These are phyloP conservation scores for Didymella pomorum DNA, from an alignment of 2,329 filamentous ascomycete species.

Conservation along the genomic window DNA sequence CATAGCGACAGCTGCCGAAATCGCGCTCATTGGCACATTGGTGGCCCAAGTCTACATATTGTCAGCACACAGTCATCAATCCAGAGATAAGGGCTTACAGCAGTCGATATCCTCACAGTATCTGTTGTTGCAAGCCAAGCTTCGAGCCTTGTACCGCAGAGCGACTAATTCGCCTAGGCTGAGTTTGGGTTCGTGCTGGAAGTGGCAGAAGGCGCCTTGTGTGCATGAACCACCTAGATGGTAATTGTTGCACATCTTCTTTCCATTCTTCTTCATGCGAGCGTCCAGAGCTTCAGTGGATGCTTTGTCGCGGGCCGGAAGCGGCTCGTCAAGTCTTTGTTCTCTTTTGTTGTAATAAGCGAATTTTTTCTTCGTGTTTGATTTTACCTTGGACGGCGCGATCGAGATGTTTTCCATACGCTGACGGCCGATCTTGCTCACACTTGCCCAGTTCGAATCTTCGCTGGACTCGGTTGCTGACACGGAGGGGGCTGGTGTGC, in stretches of 20 bases:
- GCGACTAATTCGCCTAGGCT: slow-evolving; percentile 49
- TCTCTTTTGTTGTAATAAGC: slow-evolving; percentile 54
- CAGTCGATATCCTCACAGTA: slow-evolving; percentile 54
- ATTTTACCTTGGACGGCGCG: slow-evolving; percentile 35
- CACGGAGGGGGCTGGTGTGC: slow-evolving; percentile 33
- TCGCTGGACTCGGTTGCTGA: slow-evolving; percentile 25
- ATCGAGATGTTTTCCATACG: slow-evolving; percentile 51
- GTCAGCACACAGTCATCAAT: not conserved
- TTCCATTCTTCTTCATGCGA: slow-evolving; percentile 42
- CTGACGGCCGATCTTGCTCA: slow-evolving; percentile 49
- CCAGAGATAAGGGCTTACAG: slow-evolving; percentile 35
- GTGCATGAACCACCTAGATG: slow-evolving; percentile 51
- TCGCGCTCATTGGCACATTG: slow-evolving; percentile 49
- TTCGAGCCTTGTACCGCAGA: slow-evolving; percentile 54
- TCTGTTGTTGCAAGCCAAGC: slow-evolving; percentile 49
- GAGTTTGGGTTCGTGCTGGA: slow-evolving; percentile 53
- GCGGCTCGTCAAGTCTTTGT: slow-evolving; percentile 53
- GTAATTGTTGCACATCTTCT: slow-evolving; percentile 48
- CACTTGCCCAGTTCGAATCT: slow-evolving; percentile 47
- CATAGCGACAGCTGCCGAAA: slow-evolving; percentile 49
- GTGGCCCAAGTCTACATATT: slow-evolving; percentile 49
- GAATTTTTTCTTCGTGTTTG: slow-evolving; percentile 43
- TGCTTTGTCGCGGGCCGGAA: slow-evolving; percentile 43
- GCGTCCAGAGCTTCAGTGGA: slow-evolving; percentile 37
- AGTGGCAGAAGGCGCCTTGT: slow-evolving; percentile 53